Evolutionary conservation across 2,329 filamentous ascomycete genomes (phyloP).

Genomic region (Lithohypha guttulata): DNA sequence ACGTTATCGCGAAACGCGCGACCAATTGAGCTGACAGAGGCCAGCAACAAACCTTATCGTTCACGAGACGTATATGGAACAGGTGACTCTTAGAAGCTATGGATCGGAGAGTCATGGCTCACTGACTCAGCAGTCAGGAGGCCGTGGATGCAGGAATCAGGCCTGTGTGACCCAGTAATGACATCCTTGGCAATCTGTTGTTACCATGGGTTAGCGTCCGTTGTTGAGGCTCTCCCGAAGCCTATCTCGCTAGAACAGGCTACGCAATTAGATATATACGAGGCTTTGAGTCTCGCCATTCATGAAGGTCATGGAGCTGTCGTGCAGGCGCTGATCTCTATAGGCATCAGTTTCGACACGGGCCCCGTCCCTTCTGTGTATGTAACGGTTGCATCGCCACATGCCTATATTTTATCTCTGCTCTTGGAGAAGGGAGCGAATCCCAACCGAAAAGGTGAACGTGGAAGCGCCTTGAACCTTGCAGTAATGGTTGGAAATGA

Average conservation of each 20-base stretch:
- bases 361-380: not conserved
- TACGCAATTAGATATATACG: not conserved
- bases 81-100: no score
- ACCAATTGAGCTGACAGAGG: no score
- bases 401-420: not conserved
- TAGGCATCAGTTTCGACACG: not conserved
- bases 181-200: not conserved
- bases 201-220: not conserved
- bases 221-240: not conserved
- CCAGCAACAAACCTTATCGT: no score
- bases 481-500: not conserved
- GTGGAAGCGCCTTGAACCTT: not conserved
- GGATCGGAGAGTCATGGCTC: no score
- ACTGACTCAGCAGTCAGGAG: no score
- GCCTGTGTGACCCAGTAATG: not conserved
- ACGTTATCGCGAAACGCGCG: not conserved
- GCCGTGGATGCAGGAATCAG: no score
- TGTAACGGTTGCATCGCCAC: not conserved
- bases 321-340: not conserved
- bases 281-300: not conserved
- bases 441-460: not conserved
- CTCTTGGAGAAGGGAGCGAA: not conserved
- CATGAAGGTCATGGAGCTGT: not conserved
- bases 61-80: no score
- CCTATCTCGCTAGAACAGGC: not conserved